A percentile compares a stretch with the other conserved stretches of the same genome.
These are phyloP conservation scores for Taphrina populina DNA, from an alignment of 1,139 yeast genomes.

Conservation along the genomic window DNA sequence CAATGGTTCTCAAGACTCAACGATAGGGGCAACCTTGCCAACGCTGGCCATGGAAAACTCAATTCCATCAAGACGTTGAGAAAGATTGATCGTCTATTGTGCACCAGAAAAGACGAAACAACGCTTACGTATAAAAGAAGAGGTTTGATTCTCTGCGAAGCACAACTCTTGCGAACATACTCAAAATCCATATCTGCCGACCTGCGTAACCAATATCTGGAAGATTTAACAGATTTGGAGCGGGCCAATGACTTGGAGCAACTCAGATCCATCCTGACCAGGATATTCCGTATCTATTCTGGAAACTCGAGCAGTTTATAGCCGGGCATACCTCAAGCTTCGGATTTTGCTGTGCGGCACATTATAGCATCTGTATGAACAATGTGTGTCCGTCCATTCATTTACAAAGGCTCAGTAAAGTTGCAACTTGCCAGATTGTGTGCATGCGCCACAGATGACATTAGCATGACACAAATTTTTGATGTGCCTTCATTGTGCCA, in stretches of 20 bases:
- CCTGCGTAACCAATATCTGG: conserved; percentile 38
- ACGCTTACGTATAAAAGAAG: conserved; percentile 39
- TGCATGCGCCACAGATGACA: too few species aligned
- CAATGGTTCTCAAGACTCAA: conserved; percentile 38
- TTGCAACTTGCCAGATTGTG: too few species aligned
- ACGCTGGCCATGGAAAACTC: conserved; percentile 41
- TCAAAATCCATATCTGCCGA: conserved; percentile 35
- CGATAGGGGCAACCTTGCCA: conserved; percentile 46
- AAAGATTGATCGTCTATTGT: conserved; percentile 57
- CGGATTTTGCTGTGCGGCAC: too few species aligned
- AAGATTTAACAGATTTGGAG: conserved; percentile 40
- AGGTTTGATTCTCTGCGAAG: conserved; percentile 42
- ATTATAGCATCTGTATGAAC: too few species aligned
- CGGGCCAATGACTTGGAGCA: conserved; percentile 37
- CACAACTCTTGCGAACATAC: conserved; percentile 38
- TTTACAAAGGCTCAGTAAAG: too few species aligned
- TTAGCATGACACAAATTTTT: too few species aligned
- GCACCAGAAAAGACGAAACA: conserved; percentile 40
- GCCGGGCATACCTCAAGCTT: too few species aligned
- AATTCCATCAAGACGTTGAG: conserved; percentile 57
- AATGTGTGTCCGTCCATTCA: too few species aligned
- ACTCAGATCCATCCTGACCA: conserved; percentile 37
- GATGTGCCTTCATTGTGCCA: too few species aligned
- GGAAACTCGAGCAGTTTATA: too few species aligned
- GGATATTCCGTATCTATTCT: conserved; percentile 40